Percentiles rank a stretch among this genome's conserved stretches.
Conservation (phyloP, 768 basidiomycete species). For the Lyophyllum decastes region DNA sequence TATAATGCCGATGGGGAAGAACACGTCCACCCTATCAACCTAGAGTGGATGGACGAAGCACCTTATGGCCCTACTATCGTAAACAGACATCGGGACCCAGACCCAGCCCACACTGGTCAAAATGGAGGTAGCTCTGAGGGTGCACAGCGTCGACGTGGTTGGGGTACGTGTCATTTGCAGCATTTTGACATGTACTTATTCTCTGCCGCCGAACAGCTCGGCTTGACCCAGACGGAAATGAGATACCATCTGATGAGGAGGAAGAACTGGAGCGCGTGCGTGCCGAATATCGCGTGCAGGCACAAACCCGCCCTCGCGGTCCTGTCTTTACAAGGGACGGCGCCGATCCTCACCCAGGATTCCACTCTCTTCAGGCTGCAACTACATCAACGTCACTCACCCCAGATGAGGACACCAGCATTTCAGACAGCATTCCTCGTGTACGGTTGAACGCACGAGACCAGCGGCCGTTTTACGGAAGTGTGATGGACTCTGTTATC, state of each 20-base stretch:
- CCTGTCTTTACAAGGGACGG: constrained; percentile 1
- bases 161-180: constrained; percentile 37
- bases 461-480: constrained; percentile 6
- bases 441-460: constrained; percentile 20
- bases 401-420: constrained; percentile 16
- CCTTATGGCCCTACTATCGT: constrained; percentile 5
- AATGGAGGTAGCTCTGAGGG: constrained; percentile 1
- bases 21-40: constrained; percentile 38
- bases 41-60: constrained; percentile 41
- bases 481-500: constrained; percentile 24
- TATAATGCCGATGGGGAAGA: constrained; percentile 39
- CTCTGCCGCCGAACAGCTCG: constrained; percentile 33
- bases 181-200: neutral
- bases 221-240: constrained; percentile 61
- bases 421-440: constrained; percentile 14
- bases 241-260: constrained; percentile 63
- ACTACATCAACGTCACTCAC: constrained; percentile 19
- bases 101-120: constrained; percentile 4
- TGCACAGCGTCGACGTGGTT: constrained; percentile 39
- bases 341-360: constrained; percentile 7
- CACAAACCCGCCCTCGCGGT: constrained; percentile 12
- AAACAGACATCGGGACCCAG: constrained; percentile 5
- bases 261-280: constrained; percentile 58
- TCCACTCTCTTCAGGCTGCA: constrained; percentile 12
- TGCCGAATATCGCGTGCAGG: constrained; percentile 46